Evolutionary conservation across 2,329 filamentous ascomycete species (phyloP).

Genomic region (Dactylonectria estremocensis): DNA sequence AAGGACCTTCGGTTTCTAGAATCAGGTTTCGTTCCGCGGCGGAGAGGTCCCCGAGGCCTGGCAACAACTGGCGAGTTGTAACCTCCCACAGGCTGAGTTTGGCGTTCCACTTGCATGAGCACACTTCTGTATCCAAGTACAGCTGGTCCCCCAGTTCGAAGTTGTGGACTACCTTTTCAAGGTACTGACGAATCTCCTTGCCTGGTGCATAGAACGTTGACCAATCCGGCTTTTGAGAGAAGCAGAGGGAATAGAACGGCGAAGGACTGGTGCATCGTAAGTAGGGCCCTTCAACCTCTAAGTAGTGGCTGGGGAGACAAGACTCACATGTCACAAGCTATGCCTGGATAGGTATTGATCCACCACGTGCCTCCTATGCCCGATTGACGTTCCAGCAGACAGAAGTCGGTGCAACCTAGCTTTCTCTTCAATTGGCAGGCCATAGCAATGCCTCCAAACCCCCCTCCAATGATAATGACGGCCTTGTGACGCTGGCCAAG

Average conservation of each 20-base stretch:
- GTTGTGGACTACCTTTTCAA: slow-evolving; percentile 1
- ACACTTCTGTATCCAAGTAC: not conserved
- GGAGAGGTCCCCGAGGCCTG: slow-evolving; percentile 5
- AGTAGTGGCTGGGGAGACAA: not conserved
- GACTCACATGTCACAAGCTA: slow-evolving; percentile 4
- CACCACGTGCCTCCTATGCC: slow-evolving; percentile 5
- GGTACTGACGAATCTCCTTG: slow-evolving; percentile 3
- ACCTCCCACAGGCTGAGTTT: not conserved
- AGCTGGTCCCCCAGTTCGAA: not conserved
- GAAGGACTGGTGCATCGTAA: not conserved
- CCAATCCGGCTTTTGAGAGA: not conserved
- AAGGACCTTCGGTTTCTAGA: not conserved
- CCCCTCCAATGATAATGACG: slow-evolving; percentile 2
- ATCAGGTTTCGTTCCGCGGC: not conserved
- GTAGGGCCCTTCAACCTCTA: not conserved
- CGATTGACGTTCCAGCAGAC: slow-evolving; percentile 3
- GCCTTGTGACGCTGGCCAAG: not conserved
- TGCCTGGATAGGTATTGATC: slow-evolving; percentile 5
- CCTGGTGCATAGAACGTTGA: slow-evolving; percentile 5
- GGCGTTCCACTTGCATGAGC: not conserved
- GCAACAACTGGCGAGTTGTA: not conserved
- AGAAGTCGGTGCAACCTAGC: not conserved
- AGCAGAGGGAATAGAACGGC: slow-evolving; percentile 1
- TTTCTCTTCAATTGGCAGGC: slow-evolving; percentile 2
- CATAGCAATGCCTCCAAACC: slow-evolving; percentile 3